Base-by-base conservation (phyloP, 2,329 filamentous ascomycete species). In the Thielaviopsis punctulata region DNA sequence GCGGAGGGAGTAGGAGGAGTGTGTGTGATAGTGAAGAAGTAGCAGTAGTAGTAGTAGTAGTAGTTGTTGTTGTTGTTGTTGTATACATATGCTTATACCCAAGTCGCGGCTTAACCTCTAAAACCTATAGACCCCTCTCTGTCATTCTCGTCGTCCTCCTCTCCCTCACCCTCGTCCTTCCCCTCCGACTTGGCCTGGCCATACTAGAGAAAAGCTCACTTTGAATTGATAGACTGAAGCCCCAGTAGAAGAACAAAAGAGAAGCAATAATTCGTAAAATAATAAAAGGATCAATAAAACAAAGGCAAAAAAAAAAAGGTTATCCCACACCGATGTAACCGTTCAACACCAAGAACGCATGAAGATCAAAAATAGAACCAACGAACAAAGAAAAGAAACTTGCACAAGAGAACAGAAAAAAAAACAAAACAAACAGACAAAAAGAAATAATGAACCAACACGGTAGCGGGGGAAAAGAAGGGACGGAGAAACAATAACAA, bases 1-100 rank as follows among this genome's bases (percentile, higher is more conserved):
- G 88, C 86, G 75, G 65, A 73, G 60, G 59, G 69, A 81, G 61
- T 86, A 61, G 69, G 15, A 24, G 5, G n/a, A 47, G 21, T 44
- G 18, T 23, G 22, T n/a, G 25, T n/a, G 4, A 43, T 43, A 43
- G n/a, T 13, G 2, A 43, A 43, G 2, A 43, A 3, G 4, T 43
- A n/a, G n/a, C n/a, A n/a, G n/a, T n/a, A n/a, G n/a, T n/a, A n/a
- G n/a, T n/a, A n/a, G n/a, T n/a, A n/a, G n/a, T n/a, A n/a, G n/a
- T n/a, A n/a, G n/a, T n/a, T n/a, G n/a, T 39, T 39, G 33, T 5
- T 39, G 21, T 19, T 39, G 18, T 13, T 9, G n/a, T 9, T 39
- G 22, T 23, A 46, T 46, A 46, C 18, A 15, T 13, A 8, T 12
- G 21, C 22, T 43, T n/a, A n/a, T n/a, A n/a, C n/a, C n/a, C n/a